Base-by-base conservation (phyloP, 495 filamentous ascomycete genomes). In the Amniculicola lignicola region DNA sequence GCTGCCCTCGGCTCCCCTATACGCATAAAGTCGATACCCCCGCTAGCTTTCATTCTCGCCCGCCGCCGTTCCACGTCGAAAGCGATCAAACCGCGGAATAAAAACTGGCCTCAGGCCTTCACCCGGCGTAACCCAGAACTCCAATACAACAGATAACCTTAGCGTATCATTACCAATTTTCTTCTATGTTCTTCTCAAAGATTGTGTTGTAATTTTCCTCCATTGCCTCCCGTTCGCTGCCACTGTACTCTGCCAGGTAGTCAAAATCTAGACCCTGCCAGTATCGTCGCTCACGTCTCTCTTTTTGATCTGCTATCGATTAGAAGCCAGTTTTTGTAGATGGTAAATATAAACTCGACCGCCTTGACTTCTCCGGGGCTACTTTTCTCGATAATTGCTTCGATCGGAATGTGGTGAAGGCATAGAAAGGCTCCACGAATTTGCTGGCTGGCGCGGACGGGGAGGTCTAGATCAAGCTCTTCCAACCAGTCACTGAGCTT, bases 91-190 rank as follows among this genome's bases (percentile, higher is more conserved):
- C 43, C 43, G 3, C 43, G 21, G 19, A 27, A 27, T n/a, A 47
- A 47, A 25, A 47, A 47, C 43, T 47, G n/a, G 43, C 43, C 43
- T 47, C 22, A 47, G 43, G 22, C 43, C 2, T 47, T 47, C 43
- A 3, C 3, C 1, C 2, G 15, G 4, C 22, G 18, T 44, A 44
- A n/a, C n/a, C n/a, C n/a, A n/a, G n/a, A n/a, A n/a, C n/a, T n/a
- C n/a, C n/a, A n/a, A n/a, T n/a, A n/a, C n/a, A n/a, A n/a, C n/a
- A n/a, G n/a, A n/a, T n/a, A n/a, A n/a, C n/a, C n/a, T n/a, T n/a
- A n/a, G n/a, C n/a, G n/a, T n/a, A 40, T 16, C 37, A 18, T 16
- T 40, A 40, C 37, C 37, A 40, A 40, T 40, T 40, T 6, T 40
- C 19, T 29, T 46, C 21, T 31, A 46, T 46, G 19, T 46, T 46